These are phyloP conservation scores for Rutstroemia sp. DNA, from an alignment of 2,329 filamentous ascomycete genomes.

Conservation along the genomic window DNA sequence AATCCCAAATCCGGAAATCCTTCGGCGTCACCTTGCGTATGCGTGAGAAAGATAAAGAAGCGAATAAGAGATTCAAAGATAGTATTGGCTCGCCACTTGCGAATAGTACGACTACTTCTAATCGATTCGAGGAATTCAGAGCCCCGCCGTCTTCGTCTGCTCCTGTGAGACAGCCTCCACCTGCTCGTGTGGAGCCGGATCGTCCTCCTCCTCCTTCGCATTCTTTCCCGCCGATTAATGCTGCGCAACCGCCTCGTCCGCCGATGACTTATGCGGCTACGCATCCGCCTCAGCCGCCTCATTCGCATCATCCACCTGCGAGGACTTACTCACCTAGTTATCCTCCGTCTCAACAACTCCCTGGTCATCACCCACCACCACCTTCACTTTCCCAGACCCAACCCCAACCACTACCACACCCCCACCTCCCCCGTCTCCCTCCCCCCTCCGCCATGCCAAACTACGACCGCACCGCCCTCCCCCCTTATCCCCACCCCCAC, in stretches of 20 bases:
- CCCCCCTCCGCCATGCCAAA: no score
- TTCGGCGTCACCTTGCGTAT: constrained; percentile 25
- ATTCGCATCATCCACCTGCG: neutral
- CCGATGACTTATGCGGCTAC: no score
- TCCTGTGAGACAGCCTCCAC: neutral
- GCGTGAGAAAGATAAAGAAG: constrained; percentile 23
- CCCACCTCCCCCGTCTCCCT: no score
- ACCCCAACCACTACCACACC: neutral
- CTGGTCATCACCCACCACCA: no score
- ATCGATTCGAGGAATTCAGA: neutral
- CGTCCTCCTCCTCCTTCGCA: no score
- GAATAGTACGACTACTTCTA: neutral
- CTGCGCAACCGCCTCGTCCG: neutral
- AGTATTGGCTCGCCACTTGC: neutral
- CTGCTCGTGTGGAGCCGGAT: no score
- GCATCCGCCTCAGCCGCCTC: neutral
- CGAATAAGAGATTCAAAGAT: neutral
- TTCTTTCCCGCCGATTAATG: constrained; percentile 14
- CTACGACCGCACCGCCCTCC: no score
- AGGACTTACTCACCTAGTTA: neutral
- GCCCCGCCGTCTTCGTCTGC: neutral
- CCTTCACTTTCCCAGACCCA: neutral
- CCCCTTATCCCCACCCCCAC: no score
- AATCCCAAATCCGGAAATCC: constrained; percentile 22
- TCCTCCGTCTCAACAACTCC: no score